Conservation (phyloP, 73 alveolate species). For the Paramecium sexaurelia region DNA sequence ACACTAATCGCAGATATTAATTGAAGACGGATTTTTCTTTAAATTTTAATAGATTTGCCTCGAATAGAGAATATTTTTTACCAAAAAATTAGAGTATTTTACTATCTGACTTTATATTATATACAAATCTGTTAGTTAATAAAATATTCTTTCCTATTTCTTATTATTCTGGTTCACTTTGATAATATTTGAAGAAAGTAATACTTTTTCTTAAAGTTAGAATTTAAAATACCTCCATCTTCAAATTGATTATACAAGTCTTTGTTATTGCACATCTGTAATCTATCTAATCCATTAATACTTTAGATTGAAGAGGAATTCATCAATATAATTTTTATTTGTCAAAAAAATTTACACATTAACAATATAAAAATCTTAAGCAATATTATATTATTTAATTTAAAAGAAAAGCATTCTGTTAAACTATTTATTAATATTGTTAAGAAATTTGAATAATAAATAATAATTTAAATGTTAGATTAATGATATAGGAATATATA, state of each 20-base stretch:
- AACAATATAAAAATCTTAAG: neutral
- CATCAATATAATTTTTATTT: neutral
- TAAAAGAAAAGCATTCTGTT: too few relatives aligned
- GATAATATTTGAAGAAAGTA: neutral
- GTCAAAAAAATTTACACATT: neutral
- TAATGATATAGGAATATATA: neutral
- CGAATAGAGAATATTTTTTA: neutral
- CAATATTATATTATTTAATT: neutral
- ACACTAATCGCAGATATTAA: slow-evolving; percentile 25
- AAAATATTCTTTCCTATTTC: slow-evolving; percentile 16
- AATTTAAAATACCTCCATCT: neutral
- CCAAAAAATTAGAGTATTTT: slow-evolving; percentile 14
- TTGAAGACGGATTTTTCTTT: slow-evolving; percentile 45
- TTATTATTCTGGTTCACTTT: slow-evolving; percentile 43
- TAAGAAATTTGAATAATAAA: neutral
- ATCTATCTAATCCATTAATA: neutral
- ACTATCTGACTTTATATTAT: slow-evolving; percentile 21
- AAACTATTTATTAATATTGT: too few relatives aligned
- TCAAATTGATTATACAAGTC: neutral
- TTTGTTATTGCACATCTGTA: neutral
- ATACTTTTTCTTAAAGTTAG: neutral
- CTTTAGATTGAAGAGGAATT: neutral
- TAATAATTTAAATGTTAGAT: neutral
- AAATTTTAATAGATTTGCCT: neutral
- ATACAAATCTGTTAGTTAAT: neutral